Percentiles rank a stretch among this genome's conserved stretches.
These are phyloP conservation scores for Glycyrrhiza uralensis DNA, from an alignment of 306 rosid genomes.

Conservation along the genomic window DNA sequence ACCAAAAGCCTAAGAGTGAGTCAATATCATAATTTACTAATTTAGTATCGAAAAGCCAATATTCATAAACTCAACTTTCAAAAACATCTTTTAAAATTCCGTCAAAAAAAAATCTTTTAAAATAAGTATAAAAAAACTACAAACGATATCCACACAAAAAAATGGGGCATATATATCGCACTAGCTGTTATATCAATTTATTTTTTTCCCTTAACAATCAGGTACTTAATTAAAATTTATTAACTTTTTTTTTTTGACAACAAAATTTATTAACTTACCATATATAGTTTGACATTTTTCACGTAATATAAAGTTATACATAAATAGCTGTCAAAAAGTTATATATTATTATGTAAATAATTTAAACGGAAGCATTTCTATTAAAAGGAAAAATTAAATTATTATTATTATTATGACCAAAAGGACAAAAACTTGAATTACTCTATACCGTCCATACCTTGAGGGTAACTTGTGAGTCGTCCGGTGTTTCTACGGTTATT, in stretches of 20 bases:
- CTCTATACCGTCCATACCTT: constrained; percentile 45
- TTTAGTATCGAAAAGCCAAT: not conserved
- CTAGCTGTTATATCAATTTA: not conserved
- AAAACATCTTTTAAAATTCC: not conserved
- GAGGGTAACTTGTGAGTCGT: constrained; percentile 69
- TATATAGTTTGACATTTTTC: not conserved
- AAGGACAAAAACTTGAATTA: not conserved
- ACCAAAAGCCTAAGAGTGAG: not conserved
- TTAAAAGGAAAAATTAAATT: not conserved
- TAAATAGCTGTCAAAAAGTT: too few relatives aligned
- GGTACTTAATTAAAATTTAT: too few relatives aligned
- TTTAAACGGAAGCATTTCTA: not conserved
- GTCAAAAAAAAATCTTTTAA: not conserved
- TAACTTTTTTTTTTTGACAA: too few relatives aligned
- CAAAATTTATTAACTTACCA: not conserved
- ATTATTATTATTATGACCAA: not conserved
- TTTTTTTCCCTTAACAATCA: not conserved
- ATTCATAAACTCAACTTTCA: not conserved
- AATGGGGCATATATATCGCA: not conserved
- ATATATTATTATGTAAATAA: too few relatives aligned
- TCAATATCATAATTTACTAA: not conserved
- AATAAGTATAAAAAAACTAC: not conserved
- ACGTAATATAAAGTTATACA: not conserved
- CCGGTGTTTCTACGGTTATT: constrained; percentile 62
- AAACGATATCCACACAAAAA: not conserved